Evolutionary conservation across 768 basidiomycete genomes (phyloP), one percentile per base, ranked within the genome.

Genomic region (Trametes punicea): DNA sequence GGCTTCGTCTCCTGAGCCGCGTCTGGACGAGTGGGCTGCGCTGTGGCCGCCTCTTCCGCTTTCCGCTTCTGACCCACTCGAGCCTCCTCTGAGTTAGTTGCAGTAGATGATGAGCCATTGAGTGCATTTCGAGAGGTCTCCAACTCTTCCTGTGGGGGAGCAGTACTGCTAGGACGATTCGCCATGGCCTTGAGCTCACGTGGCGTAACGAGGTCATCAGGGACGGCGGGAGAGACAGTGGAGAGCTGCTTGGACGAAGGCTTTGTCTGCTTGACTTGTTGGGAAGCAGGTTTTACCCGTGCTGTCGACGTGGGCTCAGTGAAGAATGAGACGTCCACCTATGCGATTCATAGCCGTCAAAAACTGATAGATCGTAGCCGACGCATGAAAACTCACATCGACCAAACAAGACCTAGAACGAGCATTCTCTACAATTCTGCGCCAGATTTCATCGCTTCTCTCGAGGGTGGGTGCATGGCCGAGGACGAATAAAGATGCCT

Each of bases 381-480:
- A 8, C 3, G 39, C 4, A n/a, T 4, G 6, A 0, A 29, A 7
- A 67, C 78, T 66, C 65, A 93, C 93, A 60, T 87, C 81, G 8
- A 84, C 69, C 23, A 95, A 69, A 31, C 81, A 73, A 9, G 77
- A 75, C 51, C 93, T 79, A 11, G 78, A 72, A 52, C 84, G 75
- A 6, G 95, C 92, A 67, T 98, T 87, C 18, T 74, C 69, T 23
- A 97, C 78, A 42, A 97, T 94, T 26, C 76, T 73, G 55, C 76
- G 78, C 95, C 95, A 98, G 11, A 76, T 83, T 16, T 77, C 73
- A 62, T 95, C 86, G 61, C 93, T 92, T 51, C 94, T 77, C 69
- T 94, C 89, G 5, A 99, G 78, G 1, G 95, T 98, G 6, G 91
- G 75, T 11, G 86, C 87, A 70, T 98, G 86, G 6, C 97, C 97